Conservation (phyloP, 2,329 filamentous ascomycete genomes). For the Mariannaea sp. region DNA sequence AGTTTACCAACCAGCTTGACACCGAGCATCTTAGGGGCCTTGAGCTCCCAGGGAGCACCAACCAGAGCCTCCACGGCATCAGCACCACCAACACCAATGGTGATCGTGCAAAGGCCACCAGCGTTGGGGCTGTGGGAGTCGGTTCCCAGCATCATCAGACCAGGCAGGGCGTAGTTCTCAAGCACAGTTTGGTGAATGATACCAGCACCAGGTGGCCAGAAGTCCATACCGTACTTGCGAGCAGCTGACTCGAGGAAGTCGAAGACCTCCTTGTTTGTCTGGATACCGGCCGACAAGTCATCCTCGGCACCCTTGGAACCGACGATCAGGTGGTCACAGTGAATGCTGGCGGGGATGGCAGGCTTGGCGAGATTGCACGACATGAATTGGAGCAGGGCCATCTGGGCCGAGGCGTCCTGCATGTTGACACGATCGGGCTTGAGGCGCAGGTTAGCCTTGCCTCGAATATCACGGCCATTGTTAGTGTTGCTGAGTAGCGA, state of each 20-base stretch:
- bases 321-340: constrained; percentile 99
- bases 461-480: constrained; percentile 82
- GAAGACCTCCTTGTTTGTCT: constrained; percentile 95
- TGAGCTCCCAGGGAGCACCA: constrained; percentile 95
- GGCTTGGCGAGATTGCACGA: constrained; percentile 87
- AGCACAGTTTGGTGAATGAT: constrained; percentile 98
- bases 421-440: constrained; percentile 98
- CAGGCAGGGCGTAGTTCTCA: constrained; percentile 97
- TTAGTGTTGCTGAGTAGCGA: constrained; percentile 81
- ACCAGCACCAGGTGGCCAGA: constrained; percentile 91
- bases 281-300: constrained; percentile 83
- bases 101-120: constrained; percentile 90
- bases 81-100: constrained; percentile 95
- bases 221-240: constrained; percentile 91
- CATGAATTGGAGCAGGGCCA: constrained; percentile 99
- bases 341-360: constrained; percentile 94
- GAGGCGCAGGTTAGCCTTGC: constrained; percentile 90
- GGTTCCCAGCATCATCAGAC: constrained; percentile 97
- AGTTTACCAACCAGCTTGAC: constrained; percentile 84
- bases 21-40: constrained; percentile 88
- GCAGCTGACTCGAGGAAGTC: constrained; percentile 94
- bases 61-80: constrained; percentile 97
- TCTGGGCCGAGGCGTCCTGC: constrained; percentile 98
- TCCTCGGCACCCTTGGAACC: constrained; percentile 87
- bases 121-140: constrained; percentile 98